phyloP scores from a whole-genome alignment of 306 rosid species.

The Urtica urens region DNA sequence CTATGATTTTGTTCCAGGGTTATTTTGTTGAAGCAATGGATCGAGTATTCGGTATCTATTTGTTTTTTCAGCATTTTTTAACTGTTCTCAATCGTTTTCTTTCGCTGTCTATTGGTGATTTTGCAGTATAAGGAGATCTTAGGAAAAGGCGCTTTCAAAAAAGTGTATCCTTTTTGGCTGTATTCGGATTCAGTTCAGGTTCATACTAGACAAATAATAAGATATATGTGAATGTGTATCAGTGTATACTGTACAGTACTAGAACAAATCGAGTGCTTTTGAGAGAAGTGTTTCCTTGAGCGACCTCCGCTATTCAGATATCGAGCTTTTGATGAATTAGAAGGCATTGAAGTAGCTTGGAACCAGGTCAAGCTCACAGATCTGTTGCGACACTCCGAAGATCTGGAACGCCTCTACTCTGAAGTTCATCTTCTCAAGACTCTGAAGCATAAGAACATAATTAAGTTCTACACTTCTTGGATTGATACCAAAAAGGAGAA shows the following conservation, averaged over 20 bases:
- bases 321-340: conserved; percentile 90
- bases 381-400: conserved; percentile 64
- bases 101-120: neutral
- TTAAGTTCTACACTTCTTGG: conserved; percentile 85
- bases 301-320: conserved; percentile 41
- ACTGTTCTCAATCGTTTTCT: neutral
- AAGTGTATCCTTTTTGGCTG: conserved; percentile 75
- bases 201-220: neutral
- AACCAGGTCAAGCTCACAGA: conserved; percentile 90
- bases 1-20: too few species aligned
- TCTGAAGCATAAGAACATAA: conserved; percentile 87
- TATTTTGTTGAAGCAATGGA: neutral
- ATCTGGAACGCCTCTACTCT: conserved; percentile 79
- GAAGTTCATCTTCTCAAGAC: conserved; percentile 95
- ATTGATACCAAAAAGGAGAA: conserved; percentile 63
- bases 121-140: conserved; percentile 82
- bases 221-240: neutral
- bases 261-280: neutral
- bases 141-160: conserved; percentile 94
- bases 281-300: conserved; percentile 39
- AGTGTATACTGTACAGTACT: neutral
- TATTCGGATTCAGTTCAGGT: neutral
- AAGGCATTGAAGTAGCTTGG: conserved; percentile 99
- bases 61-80: neutral
- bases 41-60: neutral